Evolutionary conservation across 2,329 filamentous ascomycete genomes (phyloP), one percentile per base, ranked within the genome.

Genomic region (Neodidymelliopsis sp.): DNA sequence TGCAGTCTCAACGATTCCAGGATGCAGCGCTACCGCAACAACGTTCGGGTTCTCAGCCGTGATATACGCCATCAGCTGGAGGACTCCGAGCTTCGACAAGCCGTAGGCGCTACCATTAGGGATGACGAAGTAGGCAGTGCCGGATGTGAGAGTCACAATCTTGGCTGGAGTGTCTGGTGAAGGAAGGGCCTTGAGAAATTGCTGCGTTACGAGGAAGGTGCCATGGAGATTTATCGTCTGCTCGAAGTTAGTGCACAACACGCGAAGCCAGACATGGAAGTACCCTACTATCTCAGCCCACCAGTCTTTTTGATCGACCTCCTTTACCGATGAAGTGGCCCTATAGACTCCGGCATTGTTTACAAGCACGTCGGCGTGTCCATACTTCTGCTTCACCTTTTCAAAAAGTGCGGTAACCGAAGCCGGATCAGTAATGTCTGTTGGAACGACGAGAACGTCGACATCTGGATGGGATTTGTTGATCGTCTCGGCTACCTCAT

Each of bases 181-280:
- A 22, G 59, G 50, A 12, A 66, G 45, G 27, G 60, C 43, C 5
- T 55, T 47, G 4, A 74, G 55, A 48, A 74, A 74, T 2, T 54
- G 54, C 34, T 69, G 65, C 4, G 65, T 71, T 13, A 65, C 45
- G 20, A 71, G 58, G 45, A 69, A 71, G 1, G 63, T 69, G 27
- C 70, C 73, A 30, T 62, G 60, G 27, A 67, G 56, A 39, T 74
- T 75, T 16, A 66, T 50, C 37, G 70, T 67, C 72, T 74, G 19
- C 3, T 6, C 10, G 3, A 9, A 10, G 33, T 54, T 7, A 54
- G 39, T 31, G 19, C 10, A 25, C 4, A 2, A 15, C 11, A 13
- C 19, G 12, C 19, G 2, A 11, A 2, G 24, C 4, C 8, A 10
- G 19, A 13, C 6, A 12, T 22, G 6, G 25, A 19, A n/a, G n/a